These are phyloP conservation scores for Cutaneotrichosporon spelunceum DNA, from an alignment of 1,284 basidiomycete species.

Conservation along the genomic window DNA sequence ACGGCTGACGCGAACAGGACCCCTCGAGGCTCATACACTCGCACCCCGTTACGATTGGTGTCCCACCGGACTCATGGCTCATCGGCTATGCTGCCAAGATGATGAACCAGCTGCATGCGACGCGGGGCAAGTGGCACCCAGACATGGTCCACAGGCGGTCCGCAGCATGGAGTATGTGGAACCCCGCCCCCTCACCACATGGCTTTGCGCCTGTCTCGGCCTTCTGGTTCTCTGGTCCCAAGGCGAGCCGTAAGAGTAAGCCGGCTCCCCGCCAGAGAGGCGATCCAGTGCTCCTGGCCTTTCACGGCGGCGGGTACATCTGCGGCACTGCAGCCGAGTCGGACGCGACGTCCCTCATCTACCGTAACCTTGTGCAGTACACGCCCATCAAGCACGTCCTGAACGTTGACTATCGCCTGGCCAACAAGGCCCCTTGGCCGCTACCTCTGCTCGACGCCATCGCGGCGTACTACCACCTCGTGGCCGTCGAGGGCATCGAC, in stretches of 20 bases:
- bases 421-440: constrained; percentile 56
- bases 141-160: constrained; percentile 28
- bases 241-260: constrained; percentile 22
- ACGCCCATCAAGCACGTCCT: constrained; percentile 45
- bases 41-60: constrained; percentile 38
- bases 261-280: constrained; percentile 24
- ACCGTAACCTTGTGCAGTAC: constrained; percentile 37
- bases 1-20: constrained; percentile 24
- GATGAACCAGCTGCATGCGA: constrained; percentile 27
- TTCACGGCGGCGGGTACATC: constrained; percentile 48
- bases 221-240: constrained; percentile 45
- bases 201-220: constrained; percentile 38
- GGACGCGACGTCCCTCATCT: constrained; percentile 39
- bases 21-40: constrained; percentile 31
- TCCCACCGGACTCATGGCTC: constrained; percentile 33
- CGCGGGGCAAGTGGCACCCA: constrained; percentile 41
- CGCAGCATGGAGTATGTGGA: constrained; percentile 7
- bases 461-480: constrained; percentile 62
- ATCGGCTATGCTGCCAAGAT: constrained; percentile 35
- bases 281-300: constrained; percentile 40
- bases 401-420: constrained; percentile 43
- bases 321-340: constrained; percentile 44
- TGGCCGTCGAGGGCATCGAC: constrained; percentile 54
- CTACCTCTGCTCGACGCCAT: constrained; percentile 63
- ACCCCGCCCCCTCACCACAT: neutral